phyloP scores from a whole-genome alignment of 2,329 filamentous ascomycete species.

The Trichoderma brevicompactum region DNA sequence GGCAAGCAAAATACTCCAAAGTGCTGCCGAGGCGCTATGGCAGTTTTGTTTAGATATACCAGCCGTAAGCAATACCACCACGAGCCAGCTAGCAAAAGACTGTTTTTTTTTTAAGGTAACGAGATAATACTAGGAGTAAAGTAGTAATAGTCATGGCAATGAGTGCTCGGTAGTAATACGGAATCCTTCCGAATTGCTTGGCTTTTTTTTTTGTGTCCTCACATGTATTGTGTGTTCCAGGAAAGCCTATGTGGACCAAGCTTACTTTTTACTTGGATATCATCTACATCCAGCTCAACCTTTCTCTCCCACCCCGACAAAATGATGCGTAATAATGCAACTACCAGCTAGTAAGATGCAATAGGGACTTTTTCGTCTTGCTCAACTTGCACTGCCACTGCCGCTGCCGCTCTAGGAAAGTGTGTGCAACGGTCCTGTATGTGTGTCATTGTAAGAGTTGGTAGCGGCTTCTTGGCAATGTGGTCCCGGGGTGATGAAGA shows the following conservation, averaged over 20 bases:
- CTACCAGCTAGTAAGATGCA: not conserved
- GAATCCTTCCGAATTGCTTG: conserved; percentile 4
- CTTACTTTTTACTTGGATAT: not conserved
- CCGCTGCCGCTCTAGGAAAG: not conserved
- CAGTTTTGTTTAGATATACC: no score
- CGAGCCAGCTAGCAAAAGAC: no score
- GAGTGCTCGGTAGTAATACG: not conserved
- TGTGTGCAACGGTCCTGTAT: conserved; percentile 1
- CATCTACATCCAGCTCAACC: no score
- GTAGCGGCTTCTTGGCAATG: conserved; percentile 20
- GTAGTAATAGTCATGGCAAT: no score
- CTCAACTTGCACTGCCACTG: conserved; percentile 9
- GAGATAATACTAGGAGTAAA: no score
- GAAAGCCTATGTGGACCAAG: not conserved
- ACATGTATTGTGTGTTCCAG: not conserved
- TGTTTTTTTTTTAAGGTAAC: no score
- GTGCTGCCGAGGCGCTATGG: no score
- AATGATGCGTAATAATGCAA: not conserved
- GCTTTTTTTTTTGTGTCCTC: not conserved
- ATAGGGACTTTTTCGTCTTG: not conserved
- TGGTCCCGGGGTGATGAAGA: not conserved
- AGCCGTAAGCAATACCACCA: no score
- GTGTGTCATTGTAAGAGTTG: not conserved
- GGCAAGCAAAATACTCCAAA: no score
- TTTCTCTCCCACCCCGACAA: no score